Conservation (phyloP, 2,329 filamentous ascomycete genomes). For the Fusarium hainanense region DNA sequence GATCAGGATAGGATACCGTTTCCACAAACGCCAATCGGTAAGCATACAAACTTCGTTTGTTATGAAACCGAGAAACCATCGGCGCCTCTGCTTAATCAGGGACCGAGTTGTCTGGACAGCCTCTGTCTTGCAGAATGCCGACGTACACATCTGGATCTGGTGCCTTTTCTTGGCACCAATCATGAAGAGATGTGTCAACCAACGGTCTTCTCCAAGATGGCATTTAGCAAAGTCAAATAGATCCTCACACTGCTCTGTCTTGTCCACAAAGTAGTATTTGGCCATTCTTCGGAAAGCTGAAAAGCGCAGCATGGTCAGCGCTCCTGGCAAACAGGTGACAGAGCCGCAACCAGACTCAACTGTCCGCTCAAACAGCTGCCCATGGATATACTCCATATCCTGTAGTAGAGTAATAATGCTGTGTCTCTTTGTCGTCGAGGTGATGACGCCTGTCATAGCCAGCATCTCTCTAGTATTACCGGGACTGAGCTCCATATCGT, state of each 20-base stretch:
- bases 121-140: conserved; percentile 98
- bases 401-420: conserved; percentile 92
- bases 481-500: conserved; percentile 97
- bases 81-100: conserved; percentile 90
- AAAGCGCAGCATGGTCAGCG: conserved; percentile 94
- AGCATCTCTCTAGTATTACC: conserved; percentile 93
- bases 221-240: conserved; percentile 97
- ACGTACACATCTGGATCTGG: conserved; percentile 97
- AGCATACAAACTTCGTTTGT: conserved; percentile 99
- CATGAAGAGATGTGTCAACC: conserved; percentile 99
- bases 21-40: conserved; percentile 93
- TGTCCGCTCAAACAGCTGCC: conserved; percentile 93
- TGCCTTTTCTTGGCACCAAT: conserved; percentile 92
- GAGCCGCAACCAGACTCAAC: conserved; percentile 95
- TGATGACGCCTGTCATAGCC: conserved; percentile 98
- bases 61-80: conserved; percentile 98
- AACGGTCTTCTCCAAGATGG: conserved; percentile 93
- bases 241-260: conserved; percentile 94
- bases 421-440: conserved; percentile 88
- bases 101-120: conserved; percentile 89
- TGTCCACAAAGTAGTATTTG: conserved; percentile 98
- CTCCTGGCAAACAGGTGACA: conserved; percentile 93
- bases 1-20: conserved; percentile 86
- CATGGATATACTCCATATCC: conserved; percentile 98
- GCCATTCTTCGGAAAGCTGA: conserved; percentile 97